Evolutionary conservation across 192 early-diverging fungal species (phyloP).

Genomic region (Rhizoclosmatium sp.): DNA sequence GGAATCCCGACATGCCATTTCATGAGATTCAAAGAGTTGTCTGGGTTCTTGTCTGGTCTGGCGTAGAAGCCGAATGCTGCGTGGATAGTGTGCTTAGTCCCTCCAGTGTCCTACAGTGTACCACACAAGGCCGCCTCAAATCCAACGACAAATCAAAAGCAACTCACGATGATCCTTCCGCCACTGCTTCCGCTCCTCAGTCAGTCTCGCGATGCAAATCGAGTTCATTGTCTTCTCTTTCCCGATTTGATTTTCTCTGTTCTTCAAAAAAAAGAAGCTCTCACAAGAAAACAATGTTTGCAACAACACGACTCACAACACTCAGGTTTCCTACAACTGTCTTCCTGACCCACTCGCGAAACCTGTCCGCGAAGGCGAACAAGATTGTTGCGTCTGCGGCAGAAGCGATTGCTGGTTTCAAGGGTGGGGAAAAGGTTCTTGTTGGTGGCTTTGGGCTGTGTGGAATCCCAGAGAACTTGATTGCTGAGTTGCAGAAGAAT

Average conservation of each 20-base stretch:
- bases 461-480: slow-evolving; percentile 82
- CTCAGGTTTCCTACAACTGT: not conserved
- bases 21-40: slow-evolving; percentile 85
- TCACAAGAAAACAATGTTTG: not conserved
- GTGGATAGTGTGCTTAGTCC: not conserved
- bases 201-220: slow-evolving; percentile 81
- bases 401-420: slow-evolving; percentile 58
- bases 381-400: slow-evolving; percentile 67
- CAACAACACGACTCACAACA: not conserved
- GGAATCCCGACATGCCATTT: slow-evolving; percentile 85
- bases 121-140: not conserved
- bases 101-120: not conserved
- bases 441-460: slow-evolving; percentile 80
- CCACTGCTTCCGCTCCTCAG: slow-evolving; percentile 98
- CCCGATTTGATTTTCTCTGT: not conserved
- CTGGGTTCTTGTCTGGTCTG: slow-evolving; percentile 81
- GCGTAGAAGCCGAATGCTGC: slow-evolving; percentile 88
- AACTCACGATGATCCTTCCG: slow-evolving; percentile 88
- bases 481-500: slow-evolving; percentile 67
- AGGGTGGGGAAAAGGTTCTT: slow-evolving; percentile 60
- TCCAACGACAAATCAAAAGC: not conserved
- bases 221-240: slow-evolving; percentile 46
- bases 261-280: not conserved
- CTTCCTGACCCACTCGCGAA: not conserved
- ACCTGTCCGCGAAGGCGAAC: slow-evolving; percentile 37